Evolutionary conservation across 129 eudicot species (phyloP).

Genomic region (Lactuca sativa): DNA sequence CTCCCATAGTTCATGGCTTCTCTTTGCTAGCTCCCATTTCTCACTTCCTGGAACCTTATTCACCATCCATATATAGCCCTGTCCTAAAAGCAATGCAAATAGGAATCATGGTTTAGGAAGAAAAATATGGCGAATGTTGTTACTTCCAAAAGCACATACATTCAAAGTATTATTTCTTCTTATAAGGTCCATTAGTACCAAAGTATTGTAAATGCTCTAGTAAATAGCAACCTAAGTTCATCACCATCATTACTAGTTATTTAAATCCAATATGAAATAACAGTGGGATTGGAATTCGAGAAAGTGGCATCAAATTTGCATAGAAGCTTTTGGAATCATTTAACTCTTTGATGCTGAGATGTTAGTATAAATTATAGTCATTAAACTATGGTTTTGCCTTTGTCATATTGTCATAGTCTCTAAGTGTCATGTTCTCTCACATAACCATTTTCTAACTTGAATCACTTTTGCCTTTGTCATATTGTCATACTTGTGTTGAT

Average conservation of each 20-base stretch:
- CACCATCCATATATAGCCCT: constrained; percentile 94
- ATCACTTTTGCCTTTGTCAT: no score
- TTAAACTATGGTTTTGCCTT: no score
- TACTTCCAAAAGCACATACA: neutral
- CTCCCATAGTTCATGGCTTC: constrained; percentile 89
- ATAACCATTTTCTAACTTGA: no score
- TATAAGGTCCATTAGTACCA: constrained; percentile 2
- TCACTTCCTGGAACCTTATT: constrained; percentile 75
- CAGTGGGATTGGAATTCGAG: neutral
- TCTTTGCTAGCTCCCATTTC: constrained; percentile 78
- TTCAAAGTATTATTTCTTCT: constrained; percentile 4
- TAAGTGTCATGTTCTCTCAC: no score
- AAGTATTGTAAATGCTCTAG: neutral
- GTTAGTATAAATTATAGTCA: no score
- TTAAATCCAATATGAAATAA: neutral
- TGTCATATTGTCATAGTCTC: no score
- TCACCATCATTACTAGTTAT: neutral
- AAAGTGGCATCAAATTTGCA: neutral
- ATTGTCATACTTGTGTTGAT: no score
- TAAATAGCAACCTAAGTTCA: no score
- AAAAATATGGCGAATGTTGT: constrained; percentile 5
- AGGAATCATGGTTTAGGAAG: constrained; percentile 9
- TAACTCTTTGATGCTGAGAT: neutral
- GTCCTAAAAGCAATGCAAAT: constrained; percentile 54
- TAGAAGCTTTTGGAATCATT: constrained; percentile 1